phyloP scores from a whole-genome alignment of 495 filamentous ascomycete genomes.

The Clohesyomyces aquaticus region DNA sequence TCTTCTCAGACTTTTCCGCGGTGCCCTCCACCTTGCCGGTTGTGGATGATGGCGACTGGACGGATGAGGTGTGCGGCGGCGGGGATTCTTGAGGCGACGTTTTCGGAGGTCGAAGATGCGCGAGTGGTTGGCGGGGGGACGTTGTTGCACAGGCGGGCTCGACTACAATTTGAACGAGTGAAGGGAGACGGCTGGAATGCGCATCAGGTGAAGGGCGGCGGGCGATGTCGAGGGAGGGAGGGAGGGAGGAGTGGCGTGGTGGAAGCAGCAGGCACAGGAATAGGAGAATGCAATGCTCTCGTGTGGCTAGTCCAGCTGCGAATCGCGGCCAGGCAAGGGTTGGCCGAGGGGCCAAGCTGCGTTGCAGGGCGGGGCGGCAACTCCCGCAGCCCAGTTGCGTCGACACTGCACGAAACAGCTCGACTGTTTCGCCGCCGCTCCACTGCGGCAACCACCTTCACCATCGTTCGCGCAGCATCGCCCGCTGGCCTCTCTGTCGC shows the following conservation, averaged over 20 bases:
- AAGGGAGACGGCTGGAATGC: not conserved
- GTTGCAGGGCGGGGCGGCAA: no score
- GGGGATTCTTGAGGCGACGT: conserved; percentile 28
- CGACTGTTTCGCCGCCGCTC: no score
- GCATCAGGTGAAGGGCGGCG: not conserved
- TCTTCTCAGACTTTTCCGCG: conserved; percentile 31
- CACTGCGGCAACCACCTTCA: not conserved
- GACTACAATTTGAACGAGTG: conserved; percentile 4
- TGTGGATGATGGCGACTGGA: conserved; percentile 17
- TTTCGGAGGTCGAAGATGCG: conserved; percentile 12
- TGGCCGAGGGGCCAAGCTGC: not conserved
- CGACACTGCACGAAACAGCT: not conserved
- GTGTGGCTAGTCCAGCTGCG: not conserved
- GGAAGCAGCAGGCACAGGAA: not conserved
- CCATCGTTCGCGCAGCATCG: not conserved
- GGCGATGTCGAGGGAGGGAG: not conserved
- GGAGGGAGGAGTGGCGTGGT: not conserved
- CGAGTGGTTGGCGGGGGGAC: conserved; percentile 2
- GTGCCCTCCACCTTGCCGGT: conserved; percentile 40
- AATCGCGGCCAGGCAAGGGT: not conserved
- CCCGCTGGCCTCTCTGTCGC: not conserved
- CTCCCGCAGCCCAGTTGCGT: not conserved
- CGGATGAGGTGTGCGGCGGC: conserved; percentile 1
- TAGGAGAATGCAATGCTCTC: not conserved
- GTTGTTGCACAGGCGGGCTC: not conserved